Base-by-base conservation (phyloP, 768 basidiomycete genomes). In the Postia placenta region DNA sequence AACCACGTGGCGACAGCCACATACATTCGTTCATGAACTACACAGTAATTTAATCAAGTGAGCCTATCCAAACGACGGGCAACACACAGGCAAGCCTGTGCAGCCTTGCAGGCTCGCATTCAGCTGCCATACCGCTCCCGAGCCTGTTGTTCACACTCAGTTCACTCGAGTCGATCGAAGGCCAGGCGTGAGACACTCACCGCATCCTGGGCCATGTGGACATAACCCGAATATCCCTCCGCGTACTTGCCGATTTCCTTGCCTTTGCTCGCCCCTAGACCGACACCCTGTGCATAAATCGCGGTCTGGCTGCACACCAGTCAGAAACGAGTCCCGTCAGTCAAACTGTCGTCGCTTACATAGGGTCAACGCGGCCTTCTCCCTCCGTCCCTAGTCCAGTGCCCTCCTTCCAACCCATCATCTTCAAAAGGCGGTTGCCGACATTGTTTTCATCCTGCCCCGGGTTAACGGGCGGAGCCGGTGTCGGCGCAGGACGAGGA, bases 391-490 rank as follows among this genome's bases (percentile, higher is more conserved):
- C 95, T 35, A 98, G 68, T 1, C 95, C 94, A 14, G 78, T 82
- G 5, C 94, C 94, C 59, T 87, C 87, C 54, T 77, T 88, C 94
- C 94, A 98, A 0, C 95, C 96, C 94, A 98, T 97, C 81, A 95
- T 94, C 65, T 92, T 91, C 54, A 98, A 66, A 49, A 99, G 64
- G 61, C 91, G 93, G 62, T 94, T 94, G 5, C 96, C 96, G 11
- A 92, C 79, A 57, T 98, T 98, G 36, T 59, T 82, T 43, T 84
- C 80, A 58, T 97, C 93, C 62, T 89, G 72, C 4, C 80, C 88
- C 4, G 84, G 88, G 56, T 85, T 81, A 3, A 83, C 58, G 2
- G 80, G 73, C 4, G 79, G 75, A 7, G 81, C 80, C 1, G 85
- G 80, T 0, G 85, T 80, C 1, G 75, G 67, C 2, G 85, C 70